These are phyloP conservation scores for Agaricus sinodeliciosus DNA, from an alignment of 768 basidiomycete genomes.

Conservation along the genomic window DNA sequence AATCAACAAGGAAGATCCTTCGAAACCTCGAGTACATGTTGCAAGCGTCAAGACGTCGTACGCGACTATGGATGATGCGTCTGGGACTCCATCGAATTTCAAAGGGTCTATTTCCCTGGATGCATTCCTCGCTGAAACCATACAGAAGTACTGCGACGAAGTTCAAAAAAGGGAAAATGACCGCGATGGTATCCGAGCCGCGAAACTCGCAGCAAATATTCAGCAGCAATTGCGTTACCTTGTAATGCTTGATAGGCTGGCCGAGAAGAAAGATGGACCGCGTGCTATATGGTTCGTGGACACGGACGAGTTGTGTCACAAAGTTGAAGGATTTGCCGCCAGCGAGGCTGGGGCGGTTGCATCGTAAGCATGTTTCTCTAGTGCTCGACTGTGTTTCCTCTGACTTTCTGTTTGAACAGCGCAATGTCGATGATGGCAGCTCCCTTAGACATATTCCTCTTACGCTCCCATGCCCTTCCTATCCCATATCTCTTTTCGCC, in stretches of 20 bases:
- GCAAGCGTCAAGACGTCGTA: slow-evolving; percentile 68
- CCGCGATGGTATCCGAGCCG: slow-evolving; percentile 50
- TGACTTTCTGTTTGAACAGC: neutral
- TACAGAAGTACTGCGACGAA: slow-evolving; percentile 53
- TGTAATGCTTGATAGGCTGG: slow-evolving; percentile 66
- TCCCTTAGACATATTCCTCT: slow-evolving; percentile 68
- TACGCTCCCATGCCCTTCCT: slow-evolving; percentile 60
- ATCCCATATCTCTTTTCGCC: slow-evolving; percentile 66
- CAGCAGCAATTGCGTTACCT: slow-evolving; percentile 58
- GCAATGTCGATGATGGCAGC: slow-evolving; percentile 32
- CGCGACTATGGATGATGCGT: slow-evolving; percentile 43
- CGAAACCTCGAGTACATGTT: slow-evolving; percentile 34
- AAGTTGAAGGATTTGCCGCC: slow-evolving; percentile 42
- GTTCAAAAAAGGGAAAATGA: slow-evolving; percentile 45
- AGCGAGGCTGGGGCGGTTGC: slow-evolving; percentile 48
- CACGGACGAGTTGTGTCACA: slow-evolving; percentile 45
- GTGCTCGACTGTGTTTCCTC: slow-evolving; percentile 4
- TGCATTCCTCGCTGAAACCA: slow-evolving; percentile 48
- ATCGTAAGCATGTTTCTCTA: slow-evolving; percentile 32
- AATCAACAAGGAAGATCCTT: slow-evolving; percentile 31
- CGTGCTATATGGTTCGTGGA: slow-evolving; percentile 75
- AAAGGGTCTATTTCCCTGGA: slow-evolving; percentile 55
- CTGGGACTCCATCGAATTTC: slow-evolving; percentile 30
- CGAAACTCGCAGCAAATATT: slow-evolving; percentile 39
- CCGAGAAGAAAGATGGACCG: slow-evolving; percentile 49